Evolutionary conservation across 2,329 filamentous ascomycete genomes (phyloP).

Genomic region (Aspergillus puulaauensis): DNA sequence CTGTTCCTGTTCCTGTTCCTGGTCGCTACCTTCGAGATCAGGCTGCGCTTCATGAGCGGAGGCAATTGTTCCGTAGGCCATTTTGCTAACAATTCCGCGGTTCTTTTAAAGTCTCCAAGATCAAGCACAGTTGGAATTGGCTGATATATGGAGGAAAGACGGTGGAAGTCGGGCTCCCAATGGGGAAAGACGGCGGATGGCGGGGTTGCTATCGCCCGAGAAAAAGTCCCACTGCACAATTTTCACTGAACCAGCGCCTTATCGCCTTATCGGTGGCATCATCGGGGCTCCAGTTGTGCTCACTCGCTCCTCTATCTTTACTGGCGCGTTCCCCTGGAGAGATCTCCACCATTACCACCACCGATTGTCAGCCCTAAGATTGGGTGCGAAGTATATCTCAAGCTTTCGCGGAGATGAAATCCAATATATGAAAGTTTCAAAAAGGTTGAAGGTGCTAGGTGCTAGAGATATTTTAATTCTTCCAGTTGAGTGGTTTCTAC

Average conservation of each 20-base stretch:
- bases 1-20: slow-evolving; percentile 12
- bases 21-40: background rate
- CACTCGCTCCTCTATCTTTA: background rate
- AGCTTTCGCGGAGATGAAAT: too few relatives aligned
- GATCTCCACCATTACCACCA: background rate
- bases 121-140: background rate
- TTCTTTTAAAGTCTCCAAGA: too few relatives aligned
- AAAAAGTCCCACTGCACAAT: background rate
- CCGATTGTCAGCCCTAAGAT: too few relatives aligned
- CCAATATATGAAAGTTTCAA: too few relatives aligned
- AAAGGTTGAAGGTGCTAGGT: too few relatives aligned
- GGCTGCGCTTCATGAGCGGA: background rate
- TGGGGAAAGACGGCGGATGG: background rate
- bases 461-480: too few relatives aligned
- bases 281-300: background rate
- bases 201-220: slow-evolving; percentile 8
- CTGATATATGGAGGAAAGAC: background rate
- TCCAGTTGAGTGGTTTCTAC: too few relatives aligned
- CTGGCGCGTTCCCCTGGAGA: background rate
- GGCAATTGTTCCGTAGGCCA: background rate
- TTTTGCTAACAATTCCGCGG: background rate
- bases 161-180: slow-evolving; percentile 4
- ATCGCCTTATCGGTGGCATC: background rate
- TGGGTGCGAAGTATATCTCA: too few relatives aligned
- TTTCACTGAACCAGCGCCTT: too few relatives aligned